phyloP scores from a whole-genome alignment of 768 basidiomycete genomes.

The Phaeotremella skinneri region DNA sequence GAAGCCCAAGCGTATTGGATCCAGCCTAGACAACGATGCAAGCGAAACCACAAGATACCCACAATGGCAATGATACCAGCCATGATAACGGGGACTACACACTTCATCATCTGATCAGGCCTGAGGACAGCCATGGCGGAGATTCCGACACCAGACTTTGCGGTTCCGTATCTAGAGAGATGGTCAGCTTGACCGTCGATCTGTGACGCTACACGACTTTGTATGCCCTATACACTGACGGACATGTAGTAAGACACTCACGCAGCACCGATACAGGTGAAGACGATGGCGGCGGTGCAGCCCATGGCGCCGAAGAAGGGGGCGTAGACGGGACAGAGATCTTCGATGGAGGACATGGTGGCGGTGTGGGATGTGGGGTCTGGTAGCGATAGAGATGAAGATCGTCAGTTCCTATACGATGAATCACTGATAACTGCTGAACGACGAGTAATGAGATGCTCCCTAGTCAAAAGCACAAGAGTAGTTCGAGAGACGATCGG shows the following conservation, averaged over 20 bases:
- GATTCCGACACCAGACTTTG: conserved; percentile 81
- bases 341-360: conserved; percentile 48
- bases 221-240: not conserved
- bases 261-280: conserved; percentile 70
- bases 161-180: conserved; percentile 81
- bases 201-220: not conserved
- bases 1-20: conserved; percentile 82
- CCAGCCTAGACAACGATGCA: conserved; percentile 99
- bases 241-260: conserved; percentile 32
- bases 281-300: conserved; percentile 93
- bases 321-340: conserved; percentile 69
- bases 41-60: too few relatives aligned
- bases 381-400: not conserved
- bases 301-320: conserved; percentile 99
- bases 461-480: too few relatives aligned
- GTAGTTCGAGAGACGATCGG: too few relatives aligned
- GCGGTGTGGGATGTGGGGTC: not conserved
- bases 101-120: conserved; percentile 96
- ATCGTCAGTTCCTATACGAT: not conserved
- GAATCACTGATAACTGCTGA: conserved; percentile 7
- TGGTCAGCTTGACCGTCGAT: not conserved
- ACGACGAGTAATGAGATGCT: not conserved
- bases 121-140: conserved; percentile 92
- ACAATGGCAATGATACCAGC: conserved; percentile 98
- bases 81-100: conserved; percentile 96